Percentiles rank a stretch among this genome's conserved stretches.
phyloP scores from a whole-genome alignment of 2,329 filamentous ascomycete genomes.

The Paramyrothecium roridum region DNA sequence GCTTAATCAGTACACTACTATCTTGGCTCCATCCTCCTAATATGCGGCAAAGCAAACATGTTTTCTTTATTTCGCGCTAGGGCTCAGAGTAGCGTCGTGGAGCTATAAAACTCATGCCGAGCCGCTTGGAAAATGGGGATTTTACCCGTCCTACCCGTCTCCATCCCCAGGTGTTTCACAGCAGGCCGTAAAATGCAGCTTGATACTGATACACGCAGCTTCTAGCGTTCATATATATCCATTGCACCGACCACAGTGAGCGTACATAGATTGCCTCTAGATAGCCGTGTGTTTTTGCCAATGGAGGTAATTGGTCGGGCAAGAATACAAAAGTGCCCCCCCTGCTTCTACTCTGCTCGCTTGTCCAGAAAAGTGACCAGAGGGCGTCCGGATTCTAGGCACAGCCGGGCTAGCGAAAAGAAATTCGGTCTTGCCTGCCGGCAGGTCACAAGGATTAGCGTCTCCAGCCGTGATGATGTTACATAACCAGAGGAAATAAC shows the following conservation, averaged over 20 bases:
- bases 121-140: background rate
- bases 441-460: conserved; percentile 1
- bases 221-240: too few relatives aligned
- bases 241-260: background rate
- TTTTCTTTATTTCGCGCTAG: too few relatives aligned
- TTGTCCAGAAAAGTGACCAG: background rate
- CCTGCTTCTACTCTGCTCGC: background rate
- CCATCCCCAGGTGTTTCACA: background rate
- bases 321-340: background rate
- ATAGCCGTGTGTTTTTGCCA: background rate
- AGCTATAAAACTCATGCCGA: too few relatives aligned
- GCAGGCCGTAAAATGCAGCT: background rate
- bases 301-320: background rate
- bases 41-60: background rate
- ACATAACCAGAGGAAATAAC: conserved; percentile 3
- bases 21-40: background rate
- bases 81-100: too few relatives aligned
- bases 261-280: background rate
- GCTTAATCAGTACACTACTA: background rate
- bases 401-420: conserved; percentile 1
- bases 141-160: background rate
- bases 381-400: conserved; percentile 1
- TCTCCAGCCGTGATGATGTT: conserved; percentile 2
- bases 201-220: background rate
- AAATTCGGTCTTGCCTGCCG: background rate